Evolutionary conservation across 768 basidiomycete species (phyloP), one percentile per base, ranked within the genome.

Genomic region (Polyporus arcularius): DNA sequence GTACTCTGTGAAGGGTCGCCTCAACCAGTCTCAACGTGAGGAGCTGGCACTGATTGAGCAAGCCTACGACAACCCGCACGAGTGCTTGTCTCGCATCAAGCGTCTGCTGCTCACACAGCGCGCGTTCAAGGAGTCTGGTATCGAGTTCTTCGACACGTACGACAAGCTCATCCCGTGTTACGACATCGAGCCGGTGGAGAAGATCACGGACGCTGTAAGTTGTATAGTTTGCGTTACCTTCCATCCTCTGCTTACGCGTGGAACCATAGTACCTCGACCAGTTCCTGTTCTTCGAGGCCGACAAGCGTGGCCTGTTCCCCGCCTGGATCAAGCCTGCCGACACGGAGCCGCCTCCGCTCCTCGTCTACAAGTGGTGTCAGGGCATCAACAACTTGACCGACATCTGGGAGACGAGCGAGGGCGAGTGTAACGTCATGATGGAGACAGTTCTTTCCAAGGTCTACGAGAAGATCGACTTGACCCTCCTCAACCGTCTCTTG

Each of bases 361-460:
- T 98, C 35, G 96, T 98, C 35, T 98, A 98, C 80, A 98, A 98
- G 82, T 98, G 96, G 96, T 96, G 95, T 71, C 96, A 98, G 77
- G 97, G 97, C 43, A 96, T 98, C 81, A 98, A 98, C 78, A 99
- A 99, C 74, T 74, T 98, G 72, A 95, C 92, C 3, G 96, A 99
- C 60, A 87, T 99, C 42, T 99, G 97, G 97, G 97, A 98, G 77
- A 98, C 96, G 0, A 85, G 87, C 61, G 96, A 99, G 68, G 97
- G 97, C 64, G 96, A 98, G 78, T 98, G 95, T 75, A 91, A 94
- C 68, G 97, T 98, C 46, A 82, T 99, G 79, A 98, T 98, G 96
- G 97, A 99, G 79, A 99, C 97, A 0, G 94, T 96, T 6, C 82
- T 97, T 41, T 95, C 93, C 32, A 95, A 97, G 76, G 97, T 98